Conservation (phyloP, 371 early-diverging fungal genomes). For the Mucor irregularis region DNA sequence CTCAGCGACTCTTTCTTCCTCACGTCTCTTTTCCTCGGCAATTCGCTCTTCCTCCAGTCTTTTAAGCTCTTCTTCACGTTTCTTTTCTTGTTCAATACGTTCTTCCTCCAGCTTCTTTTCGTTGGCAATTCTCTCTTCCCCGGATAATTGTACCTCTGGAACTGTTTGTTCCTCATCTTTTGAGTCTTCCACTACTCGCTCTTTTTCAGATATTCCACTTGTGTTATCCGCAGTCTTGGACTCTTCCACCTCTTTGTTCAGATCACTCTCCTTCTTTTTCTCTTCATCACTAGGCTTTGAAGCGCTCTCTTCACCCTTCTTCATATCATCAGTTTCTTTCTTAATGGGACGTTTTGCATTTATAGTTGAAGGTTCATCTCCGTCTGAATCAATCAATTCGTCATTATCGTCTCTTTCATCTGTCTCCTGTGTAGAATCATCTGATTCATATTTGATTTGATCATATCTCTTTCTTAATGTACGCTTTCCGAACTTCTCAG, state of each 20-base stretch:
- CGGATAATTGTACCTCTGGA: background rate
- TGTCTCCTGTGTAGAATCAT: too few relatives aligned
- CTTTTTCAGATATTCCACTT: background rate
- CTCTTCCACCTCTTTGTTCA: background rate
- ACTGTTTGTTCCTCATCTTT: background rate
- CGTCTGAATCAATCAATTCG: too few relatives aligned
- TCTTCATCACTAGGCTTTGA: background rate
- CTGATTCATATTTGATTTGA: background rate
- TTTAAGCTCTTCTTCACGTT: background rate
- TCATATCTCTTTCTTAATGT: background rate
- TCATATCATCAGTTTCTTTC: background rate
- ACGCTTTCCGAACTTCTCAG: background rate
- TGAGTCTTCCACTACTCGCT: background rate
- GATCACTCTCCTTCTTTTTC: slow-evolving; percentile 5
- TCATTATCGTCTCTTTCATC: slow-evolving; percentile 10
- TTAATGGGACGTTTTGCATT: too few relatives aligned
- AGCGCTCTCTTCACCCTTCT: background rate
- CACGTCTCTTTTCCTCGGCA: slow-evolving; percentile 3
- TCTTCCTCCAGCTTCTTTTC: too few relatives aligned
- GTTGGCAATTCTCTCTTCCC: background rate
- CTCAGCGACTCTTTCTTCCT: background rate
- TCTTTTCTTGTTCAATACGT: background rate
- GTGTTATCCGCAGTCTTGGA: too few relatives aligned
- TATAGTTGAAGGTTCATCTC: too few relatives aligned
- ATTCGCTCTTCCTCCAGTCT: background rate